Evolutionary conservation across 768 basidiomycete genomes (phyloP), one percentile per base, ranked within the genome.

Genomic region (Tephrocybe sp.): DNA sequence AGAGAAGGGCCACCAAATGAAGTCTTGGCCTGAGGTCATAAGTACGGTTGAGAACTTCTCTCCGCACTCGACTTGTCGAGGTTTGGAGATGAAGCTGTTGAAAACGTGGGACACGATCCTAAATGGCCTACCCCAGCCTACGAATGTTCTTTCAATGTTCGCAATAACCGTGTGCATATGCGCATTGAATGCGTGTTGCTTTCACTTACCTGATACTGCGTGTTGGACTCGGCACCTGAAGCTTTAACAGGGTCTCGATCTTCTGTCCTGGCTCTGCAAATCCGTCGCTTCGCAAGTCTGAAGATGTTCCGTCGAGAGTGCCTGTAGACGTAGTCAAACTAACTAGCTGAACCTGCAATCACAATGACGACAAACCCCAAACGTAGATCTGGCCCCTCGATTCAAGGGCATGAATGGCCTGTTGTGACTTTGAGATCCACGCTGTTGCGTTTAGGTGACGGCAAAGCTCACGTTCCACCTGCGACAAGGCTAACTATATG

Each of bases 391-490:
- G 67, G 6, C 92, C 92, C 43, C 78, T 65, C 1, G 88, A 83
- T 65, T 93, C 89, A 34, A 95, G 68, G 2, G 89, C 91, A 60
- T 92, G 87, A 92, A 95, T 30, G 85, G 89, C 90, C 90, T 93
- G 52, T 45, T 26, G 17, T 30, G 13, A 46, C 35, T 40, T 35
- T 42, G 52, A 43, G 41, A 26, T 20, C 45, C 52, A 26, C 34
- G 42, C 19, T 39, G 17, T 41, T 38, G 35, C 42, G 43, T 22
- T 17, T 10, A 45, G 23, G n/a, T 42, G 38, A 30, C 35, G 4
- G 39, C 48, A 45, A 22, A 30, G 68, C 83, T 55, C 60, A 89
- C 92, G 87, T 92, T 62, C 93, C 93, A 16, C 89, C 86, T 0
- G 92, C 89, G 35, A 82, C 78, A 38, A 95, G 71, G 53, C 73